Evolutionary conservation across 75 land plant genomes (phyloP), one percentile per base, ranked within the genome.

Genomic region (Gnetum montanum): DNA sequence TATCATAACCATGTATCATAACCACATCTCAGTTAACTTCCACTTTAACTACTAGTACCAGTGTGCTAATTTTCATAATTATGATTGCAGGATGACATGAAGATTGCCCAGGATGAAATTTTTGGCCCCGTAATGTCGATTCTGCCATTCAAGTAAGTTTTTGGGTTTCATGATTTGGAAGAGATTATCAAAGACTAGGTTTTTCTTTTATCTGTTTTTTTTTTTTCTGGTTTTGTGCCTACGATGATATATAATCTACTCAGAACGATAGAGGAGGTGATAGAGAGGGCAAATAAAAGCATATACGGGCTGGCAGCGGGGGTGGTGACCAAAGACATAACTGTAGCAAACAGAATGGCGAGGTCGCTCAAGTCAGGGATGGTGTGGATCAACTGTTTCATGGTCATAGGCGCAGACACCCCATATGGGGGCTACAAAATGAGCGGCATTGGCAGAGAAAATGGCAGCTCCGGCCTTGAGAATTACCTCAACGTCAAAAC

Each of bases 361-460:
- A 76, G 88, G 28, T 75, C 82, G 0, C n/a, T 88, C 18, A 51
- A 76, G 26, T 84, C 76, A 4, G 88, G 88, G 3, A 57, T 58
- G 0, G 51, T 83, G 8, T 83, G 88, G 88, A 63, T 83, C 41
- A 88, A 88, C 60, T 80, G 81, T 40, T 88, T 70, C 53, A 43
- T 70, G 48, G 72, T 58, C 0, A 69, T 69, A 31, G 84, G 79
- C 40, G 45, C 38, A 11, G 77, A 76, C 23, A 31, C 61, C 11
- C 93, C 93, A 4, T 74, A 70, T 50, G 93, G 93, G 3, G 93
- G 93, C 3, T 88, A 77, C 71, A 83, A 83, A 60, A 66, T 66
- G 77, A 88, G 93, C 27, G 93, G 93, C 18, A 67, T 79, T 58
- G 93, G 88, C 1, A 75, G 72, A 26, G 93, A 83, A 25, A 59